These are phyloP conservation scores for Curvularia hawaiiensis DNA, from an alignment of 2,329 filamentous ascomycete species.

Conservation along the genomic window DNA sequence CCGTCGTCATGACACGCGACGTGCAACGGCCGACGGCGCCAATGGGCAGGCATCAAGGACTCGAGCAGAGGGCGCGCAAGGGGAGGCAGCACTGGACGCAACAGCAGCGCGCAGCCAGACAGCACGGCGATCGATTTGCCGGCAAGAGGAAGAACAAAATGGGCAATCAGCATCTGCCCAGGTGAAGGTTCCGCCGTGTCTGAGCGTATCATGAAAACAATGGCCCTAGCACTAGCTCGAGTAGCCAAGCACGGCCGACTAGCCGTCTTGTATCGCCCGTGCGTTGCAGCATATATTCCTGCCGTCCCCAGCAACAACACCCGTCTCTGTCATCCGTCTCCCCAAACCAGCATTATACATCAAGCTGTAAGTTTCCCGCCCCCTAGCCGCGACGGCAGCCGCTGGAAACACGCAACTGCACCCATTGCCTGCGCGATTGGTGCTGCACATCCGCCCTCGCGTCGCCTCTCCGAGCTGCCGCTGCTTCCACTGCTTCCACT, in stretches of 20 bases:
- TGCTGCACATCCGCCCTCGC: conserved; percentile 1
- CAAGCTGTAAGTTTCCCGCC: conserved; percentile 19
- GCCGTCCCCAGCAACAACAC: conserved; percentile 21
- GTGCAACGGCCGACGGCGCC: conserved; percentile 1
- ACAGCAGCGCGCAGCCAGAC: background rate
- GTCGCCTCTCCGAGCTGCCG: conserved; percentile 8
- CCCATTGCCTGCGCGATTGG: conserved; percentile 16
- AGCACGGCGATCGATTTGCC: conserved; percentile 17
- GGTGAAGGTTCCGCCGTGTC: conserved; percentile 20
- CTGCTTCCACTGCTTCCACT: conserved; percentile 6
- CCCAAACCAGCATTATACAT: conserved; percentile 21
- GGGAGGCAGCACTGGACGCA: background rate
- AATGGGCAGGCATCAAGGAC: background rate
- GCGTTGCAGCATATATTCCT: conserved; percentile 23
- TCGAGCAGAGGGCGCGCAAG: background rate
- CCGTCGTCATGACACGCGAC: background rate
- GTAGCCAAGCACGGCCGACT: conserved; percentile 17
- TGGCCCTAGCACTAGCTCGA: conserved; percentile 26
- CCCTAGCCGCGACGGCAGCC: background rate
- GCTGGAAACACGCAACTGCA: conserved; percentile 1
- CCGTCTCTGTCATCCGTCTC: conserved; percentile 18
- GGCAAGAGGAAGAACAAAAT: conserved; percentile 7
- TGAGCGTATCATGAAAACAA: conserved; percentile 32
- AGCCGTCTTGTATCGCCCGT: conserved; percentile 24
- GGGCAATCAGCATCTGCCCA: conserved; percentile 5